A percentile compares a stretch with the other conserved stretches of the same genome.
phyloP scores from a whole-genome alignment of 1,284 basidiomycete species.

The Singerocomus inundabilis region DNA sequence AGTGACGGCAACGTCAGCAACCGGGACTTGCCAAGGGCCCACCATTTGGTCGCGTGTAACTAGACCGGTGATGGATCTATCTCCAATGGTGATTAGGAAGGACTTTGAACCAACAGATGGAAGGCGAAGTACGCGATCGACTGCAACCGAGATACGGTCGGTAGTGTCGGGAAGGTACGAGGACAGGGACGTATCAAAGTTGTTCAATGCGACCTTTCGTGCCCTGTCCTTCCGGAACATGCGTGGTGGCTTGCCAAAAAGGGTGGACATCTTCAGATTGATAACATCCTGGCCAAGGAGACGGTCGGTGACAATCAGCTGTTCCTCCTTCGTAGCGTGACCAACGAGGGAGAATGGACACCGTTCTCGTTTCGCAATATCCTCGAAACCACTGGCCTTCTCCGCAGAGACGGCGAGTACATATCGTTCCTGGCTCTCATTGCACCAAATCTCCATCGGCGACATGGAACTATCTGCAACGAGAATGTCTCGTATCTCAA shows the following conservation, averaged over 20 bases:
- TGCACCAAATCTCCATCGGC: conserved; percentile 99
- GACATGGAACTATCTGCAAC: conserved; percentile 94
- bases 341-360: conserved; percentile 95
- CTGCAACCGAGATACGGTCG: conserved; percentile 59
- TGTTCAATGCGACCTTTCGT: conserved; percentile 45
- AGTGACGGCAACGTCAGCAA: conserved; percentile 96
- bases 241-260: conserved; percentile 96
- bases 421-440: conserved; percentile 98
- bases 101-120: conserved; percentile 95
- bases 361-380: conserved; percentile 83
- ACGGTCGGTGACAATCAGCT: conserved; percentile 88
- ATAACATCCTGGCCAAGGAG: conserved; percentile 81
- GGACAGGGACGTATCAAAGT: conserved; percentile 75
- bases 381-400: conserved; percentile 62
- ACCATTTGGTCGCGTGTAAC: conserved; percentile 99
- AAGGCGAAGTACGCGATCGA: conserved; percentile 82
- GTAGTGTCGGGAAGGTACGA: conserved; percentile 56
- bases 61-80: conserved; percentile 91
- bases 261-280: conserved; percentile 88
- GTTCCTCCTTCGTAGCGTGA: conserved; percentile 76
- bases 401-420: conserved; percentile 83
- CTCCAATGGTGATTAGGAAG: conserved; percentile 98
- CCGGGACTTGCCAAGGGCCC: conserved; percentile 97
- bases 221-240: conserved; percentile 80
- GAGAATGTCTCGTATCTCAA: conserved; percentile 93